Evolutionary conservation across 495 filamentous ascomycete species (phyloP), one percentile per base, ranked within the genome.

Genomic region (Xylaria venustula): DNA sequence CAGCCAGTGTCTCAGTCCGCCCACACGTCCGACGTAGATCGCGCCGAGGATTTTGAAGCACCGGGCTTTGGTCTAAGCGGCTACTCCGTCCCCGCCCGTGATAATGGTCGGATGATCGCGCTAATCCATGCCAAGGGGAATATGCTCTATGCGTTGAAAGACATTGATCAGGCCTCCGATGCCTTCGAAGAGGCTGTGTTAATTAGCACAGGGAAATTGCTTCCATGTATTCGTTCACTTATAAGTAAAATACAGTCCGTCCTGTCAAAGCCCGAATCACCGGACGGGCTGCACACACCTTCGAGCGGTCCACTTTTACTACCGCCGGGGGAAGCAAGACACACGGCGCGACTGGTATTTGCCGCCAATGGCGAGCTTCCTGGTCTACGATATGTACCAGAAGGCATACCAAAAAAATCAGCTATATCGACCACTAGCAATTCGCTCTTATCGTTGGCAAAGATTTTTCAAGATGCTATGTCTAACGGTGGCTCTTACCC

Each of bases 391-490:
- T 85, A 87, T 69, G 84, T 98, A 12, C 76, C 87, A 0, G 86
- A 90, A 40, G 89, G 88, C 8, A 77, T 88, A 41, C 83, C 90
- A 20, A 84, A 86, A 64, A 92, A 86, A 68, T 90, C 92, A 9
- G 93, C 91, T 12, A 83, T 96, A 11, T 92, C 91, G 7, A 98
- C 93, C 3, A 96, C 93, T 3, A 97, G 93, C 74, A 99, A 99
- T 71, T 94, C 93, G 15, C 77, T 99, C 7, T 82, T 99, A 3
- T 98, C 93, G 0, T 77, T 99, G 48, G 94, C 94, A 23, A 99
- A 99, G 73, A 98, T 99, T 46, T 98, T 96, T 64, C 94, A 99
- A 73, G 94, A 99, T 77, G 89, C 92, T n/a, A 96, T 97, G 90
- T 90, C 91, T 7, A 92, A 85, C 61, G 85, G 87, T 32, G 85